phyloP scores from a whole-genome alignment of 2,329 filamentous ascomycete species.

The Penicillium expansum region DNA sequence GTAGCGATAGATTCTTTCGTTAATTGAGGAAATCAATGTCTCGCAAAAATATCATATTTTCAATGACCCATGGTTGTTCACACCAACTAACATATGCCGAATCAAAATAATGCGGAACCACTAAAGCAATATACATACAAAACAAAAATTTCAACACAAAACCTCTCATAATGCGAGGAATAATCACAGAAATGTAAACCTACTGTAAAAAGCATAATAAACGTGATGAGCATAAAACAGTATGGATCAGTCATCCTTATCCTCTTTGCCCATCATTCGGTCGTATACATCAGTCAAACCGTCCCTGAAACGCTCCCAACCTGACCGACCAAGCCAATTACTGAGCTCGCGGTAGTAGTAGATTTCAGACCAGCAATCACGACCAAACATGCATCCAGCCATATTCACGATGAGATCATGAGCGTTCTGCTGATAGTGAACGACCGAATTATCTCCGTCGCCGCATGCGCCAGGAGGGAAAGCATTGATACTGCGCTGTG shows the following conservation, averaged over 20 bases:
- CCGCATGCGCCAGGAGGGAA: constrained; percentile 89
- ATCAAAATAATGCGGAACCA: not conserved
- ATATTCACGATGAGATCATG: constrained; percentile 96
- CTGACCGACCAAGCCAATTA: constrained; percentile 80
- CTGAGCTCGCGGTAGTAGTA: constrained; percentile 90
- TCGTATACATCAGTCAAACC: constrained; percentile 21
- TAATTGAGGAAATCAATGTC: accelerated
- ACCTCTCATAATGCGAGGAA: not conserved
- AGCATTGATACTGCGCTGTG: constrained; percentile 89
- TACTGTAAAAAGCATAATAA: not conserved
- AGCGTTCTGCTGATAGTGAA: constrained; percentile 83
- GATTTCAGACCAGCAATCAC: constrained; percentile 98
- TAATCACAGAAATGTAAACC: not conserved
- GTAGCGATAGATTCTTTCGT: accelerated
- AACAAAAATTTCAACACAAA: not conserved
- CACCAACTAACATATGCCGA: not conserved
- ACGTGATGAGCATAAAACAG: not conserved
- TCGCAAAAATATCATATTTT: not conserved
- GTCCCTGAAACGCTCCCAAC: constrained; percentile 65
- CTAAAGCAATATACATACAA: constrained; percentile 4
- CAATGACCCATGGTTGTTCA: not conserved
- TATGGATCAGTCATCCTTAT: not conserved
- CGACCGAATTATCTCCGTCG: constrained; percentile 57
- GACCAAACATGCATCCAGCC: constrained; percentile 95
- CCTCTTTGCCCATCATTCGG: constrained; percentile 19